Evolutionary conservation across 2,329 filamentous ascomycete genomes (phyloP), one percentile per base, ranked within the genome.

Genomic region (Alternaria arbusti): DNA sequence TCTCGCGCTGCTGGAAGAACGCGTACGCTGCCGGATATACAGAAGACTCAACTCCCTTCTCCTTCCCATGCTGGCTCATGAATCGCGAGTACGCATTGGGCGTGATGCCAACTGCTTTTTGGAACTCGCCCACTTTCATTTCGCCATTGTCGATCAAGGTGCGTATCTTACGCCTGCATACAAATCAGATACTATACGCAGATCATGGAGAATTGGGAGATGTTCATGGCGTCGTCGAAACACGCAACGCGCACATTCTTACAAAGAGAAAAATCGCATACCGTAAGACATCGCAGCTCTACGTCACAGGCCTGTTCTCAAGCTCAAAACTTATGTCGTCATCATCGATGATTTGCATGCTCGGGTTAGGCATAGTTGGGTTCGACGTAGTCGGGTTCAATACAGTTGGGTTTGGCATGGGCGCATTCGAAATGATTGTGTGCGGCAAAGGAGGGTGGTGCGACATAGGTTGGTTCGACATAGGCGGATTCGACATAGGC

Each of bases 1-100:
- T 68, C 69, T 88, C 84, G 32, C 85, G 80, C 69, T 82, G 82
- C 71, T 84, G 84, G 79, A 88, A 88, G 65, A 81, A 83, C 3
- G 56, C 59, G 69, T 69, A 73, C 2, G 78, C 77, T 17, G 63
- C 54, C 2, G 15, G 6, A 61, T 79, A 82, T 1, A 72, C 72
- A 8, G 67, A 59, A 54, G 72, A 79, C 6, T 65, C 64, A 3
- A 59, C 6, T 46, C 81, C 80, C 43, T 77, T 78, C 63, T 78
- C 74, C 5, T 77, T 72, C 6, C 84, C 84, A 23, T 74, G 82
- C 70, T 82, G 81, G n/a, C 79, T 78, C 82, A 88, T 84, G 73
- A 88, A 89, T 6, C 64, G 67, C n/a, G 66, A 66, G 65, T 83
- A 83, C 8, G 78, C 74, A 22, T 68, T 75, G n/a, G 67, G 69